Evolutionary conservation across 208 protist species (phyloP).

Genomic region (Leishmania amazonensis): DNA sequence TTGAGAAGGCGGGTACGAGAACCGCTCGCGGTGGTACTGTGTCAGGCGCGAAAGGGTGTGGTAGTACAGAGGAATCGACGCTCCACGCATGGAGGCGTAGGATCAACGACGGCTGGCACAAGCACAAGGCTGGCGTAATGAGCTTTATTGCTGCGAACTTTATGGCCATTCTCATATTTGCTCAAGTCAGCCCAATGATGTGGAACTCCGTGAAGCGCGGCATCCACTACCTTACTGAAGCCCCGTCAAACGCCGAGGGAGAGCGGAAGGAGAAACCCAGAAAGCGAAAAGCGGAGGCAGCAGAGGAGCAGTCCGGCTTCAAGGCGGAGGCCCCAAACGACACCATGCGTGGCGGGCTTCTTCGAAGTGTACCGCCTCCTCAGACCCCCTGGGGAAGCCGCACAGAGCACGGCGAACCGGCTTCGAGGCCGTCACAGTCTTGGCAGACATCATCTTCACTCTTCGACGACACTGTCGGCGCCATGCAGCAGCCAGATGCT

Average conservation of each 20-base stretch:
- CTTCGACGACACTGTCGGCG: slow-evolving; percentile 26
- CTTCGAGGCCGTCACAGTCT: not conserved
- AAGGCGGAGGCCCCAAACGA: slow-evolving; percentile 17
- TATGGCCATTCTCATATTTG: slow-evolving; percentile 62
- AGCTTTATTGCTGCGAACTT: slow-evolving; percentile 76
- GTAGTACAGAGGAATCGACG: slow-evolving; percentile 2
- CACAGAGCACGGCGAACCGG: not conserved
- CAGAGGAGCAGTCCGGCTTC: not conserved
- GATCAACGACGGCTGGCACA: slow-evolving; percentile 21
- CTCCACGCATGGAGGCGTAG: slow-evolving; percentile 29
- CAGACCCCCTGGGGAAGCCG: not conserved
- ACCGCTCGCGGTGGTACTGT: not conserved
- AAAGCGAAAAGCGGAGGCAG: slow-evolving; percentile 4
- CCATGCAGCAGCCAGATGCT: not conserved
- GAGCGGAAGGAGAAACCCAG: slow-evolving; percentile 16
- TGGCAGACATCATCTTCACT: slow-evolving; percentile 24
- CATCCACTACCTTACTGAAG: slow-evolving; percentile 21
- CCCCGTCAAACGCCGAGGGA: not conserved
- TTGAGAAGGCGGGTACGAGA: slow-evolving; percentile 20
- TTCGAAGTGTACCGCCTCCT: slow-evolving; percentile 20
- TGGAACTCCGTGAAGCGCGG: slow-evolving; percentile 33
- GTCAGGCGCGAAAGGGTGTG: not conserved
- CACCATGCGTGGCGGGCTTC: slow-evolving; percentile 13
- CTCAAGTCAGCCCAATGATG: slow-evolving; percentile 48
- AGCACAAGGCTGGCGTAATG: slow-evolving; percentile 26